Percentiles rank a stretch among this genome's conserved stretches.
Evolutionary conservation across 805 yeast genomes (phyloP).

Genomic region (Scheffersomyces amazonensis): DNA sequence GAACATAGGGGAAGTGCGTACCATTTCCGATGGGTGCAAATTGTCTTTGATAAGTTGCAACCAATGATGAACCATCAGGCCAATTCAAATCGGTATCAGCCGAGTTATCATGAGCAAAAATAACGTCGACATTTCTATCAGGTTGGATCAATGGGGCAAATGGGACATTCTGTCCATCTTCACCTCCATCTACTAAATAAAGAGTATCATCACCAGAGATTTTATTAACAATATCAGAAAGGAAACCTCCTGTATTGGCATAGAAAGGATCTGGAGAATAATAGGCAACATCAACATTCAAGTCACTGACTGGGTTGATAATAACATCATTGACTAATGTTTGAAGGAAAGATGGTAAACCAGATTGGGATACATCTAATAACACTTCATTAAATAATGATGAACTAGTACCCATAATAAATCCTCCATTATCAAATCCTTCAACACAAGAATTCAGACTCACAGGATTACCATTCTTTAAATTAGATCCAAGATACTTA

Average conservation of each 20-base stretch:
- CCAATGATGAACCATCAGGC: conserved; percentile 26
- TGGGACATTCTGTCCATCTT: conserved; percentile 34
- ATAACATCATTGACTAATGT: conserved; percentile 18
- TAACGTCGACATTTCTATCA: conserved; percentile 14
- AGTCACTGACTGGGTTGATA: conserved; percentile 19
- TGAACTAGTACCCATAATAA: conserved; percentile 39
- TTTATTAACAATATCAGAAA: conserved; percentile 19
- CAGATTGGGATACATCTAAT: conserved; percentile 17
- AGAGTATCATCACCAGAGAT: conserved; percentile 20
- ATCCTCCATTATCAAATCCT: conserved; percentile 38
- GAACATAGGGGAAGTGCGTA: conserved; percentile 71
- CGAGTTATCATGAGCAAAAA: conserved; percentile 41
- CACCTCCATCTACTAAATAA: conserved; percentile 36
- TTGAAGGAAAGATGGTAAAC: conserved; percentile 20
- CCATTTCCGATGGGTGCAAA: conserved; percentile 40
- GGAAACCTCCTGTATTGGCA: conserved; percentile 24
- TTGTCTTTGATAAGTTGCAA: conserved; percentile 18
- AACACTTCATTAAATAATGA: conserved; percentile 35
- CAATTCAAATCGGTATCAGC: conserved; percentile 13
- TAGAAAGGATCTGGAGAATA: conserved; percentile 68
- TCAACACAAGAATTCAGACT: conserved; percentile 18
- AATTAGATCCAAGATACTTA: conserved; percentile 20
- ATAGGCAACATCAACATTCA: conserved; percentile 49
- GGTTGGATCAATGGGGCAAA: conserved; percentile 31
- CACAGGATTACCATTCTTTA: conserved; percentile 18